A percentile compares a stretch with the other conserved stretches of the same genome.
phyloP scores from a whole-genome alignment of 768 basidiomycete species.

The Tephrocybe sp. region DNA sequence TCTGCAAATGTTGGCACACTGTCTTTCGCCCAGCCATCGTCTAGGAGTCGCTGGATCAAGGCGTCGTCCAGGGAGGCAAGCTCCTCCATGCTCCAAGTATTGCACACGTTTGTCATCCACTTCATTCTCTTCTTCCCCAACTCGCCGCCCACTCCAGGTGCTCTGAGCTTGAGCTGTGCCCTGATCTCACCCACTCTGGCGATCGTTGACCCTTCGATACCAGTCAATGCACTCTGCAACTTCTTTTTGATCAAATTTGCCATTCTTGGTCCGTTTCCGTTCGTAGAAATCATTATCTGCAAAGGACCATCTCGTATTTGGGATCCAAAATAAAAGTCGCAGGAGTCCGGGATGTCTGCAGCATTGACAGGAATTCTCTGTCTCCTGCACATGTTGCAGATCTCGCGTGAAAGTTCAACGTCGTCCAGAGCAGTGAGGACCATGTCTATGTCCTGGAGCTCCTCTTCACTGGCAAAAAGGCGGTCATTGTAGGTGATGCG shows the following conservation, averaged over 20 bases:
- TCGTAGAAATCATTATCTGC: conserved; percentile 95
- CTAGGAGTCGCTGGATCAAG: conserved; percentile 62
- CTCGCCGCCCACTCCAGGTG: conserved; percentile 79
- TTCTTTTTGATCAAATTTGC: conserved; percentile 76
- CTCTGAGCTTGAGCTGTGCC: conserved; percentile 67
- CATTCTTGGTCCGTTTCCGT: conserved; percentile 88
- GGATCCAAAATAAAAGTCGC: conserved; percentile 98
- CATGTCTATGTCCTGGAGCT: conserved; percentile 74
- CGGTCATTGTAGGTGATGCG: conserved; percentile 74
- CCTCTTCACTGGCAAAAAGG: conserved; percentile 58
- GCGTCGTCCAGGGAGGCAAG: conserved; percentile 66
- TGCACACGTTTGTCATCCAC: conserved; percentile 90
- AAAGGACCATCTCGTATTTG: conserved; percentile 88
- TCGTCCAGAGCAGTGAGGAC: conserved; percentile 94
- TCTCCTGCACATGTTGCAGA: conserved; percentile 66
- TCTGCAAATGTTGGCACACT: conserved; percentile 42
- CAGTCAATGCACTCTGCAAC: conserved; percentile 68
- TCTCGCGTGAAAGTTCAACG: conserved; percentile 64
- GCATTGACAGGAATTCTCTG: conserved; percentile 86
- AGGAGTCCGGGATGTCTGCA: conserved; percentile 92
- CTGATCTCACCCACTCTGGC: conserved; percentile 76
- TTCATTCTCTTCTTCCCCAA: conserved; percentile 80
- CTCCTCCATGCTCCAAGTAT: conserved; percentile 81
- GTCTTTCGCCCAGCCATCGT: conserved; percentile 83
- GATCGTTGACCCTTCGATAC: conserved; percentile 73